These are phyloP conservation scores for Aspergillus vadensis DNA, from an alignment of 2,329 filamentous ascomycete genomes.

Conservation along the genomic window DNA sequence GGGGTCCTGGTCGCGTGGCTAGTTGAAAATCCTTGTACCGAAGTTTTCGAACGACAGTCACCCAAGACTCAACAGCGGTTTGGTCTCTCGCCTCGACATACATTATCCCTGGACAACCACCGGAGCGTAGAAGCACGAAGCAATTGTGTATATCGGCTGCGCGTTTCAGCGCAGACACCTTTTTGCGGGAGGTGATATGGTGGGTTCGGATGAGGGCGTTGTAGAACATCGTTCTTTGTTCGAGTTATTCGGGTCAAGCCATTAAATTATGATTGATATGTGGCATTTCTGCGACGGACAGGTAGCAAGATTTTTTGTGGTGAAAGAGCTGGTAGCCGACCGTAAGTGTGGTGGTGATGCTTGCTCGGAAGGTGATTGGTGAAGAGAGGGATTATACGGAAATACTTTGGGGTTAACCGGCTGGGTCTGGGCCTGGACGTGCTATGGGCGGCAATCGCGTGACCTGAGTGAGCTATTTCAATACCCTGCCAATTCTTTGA, in stretches of 20 bases:
- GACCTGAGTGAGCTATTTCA: no score
- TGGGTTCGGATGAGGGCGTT: conserved; percentile 74
- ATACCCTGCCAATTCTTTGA: no score
- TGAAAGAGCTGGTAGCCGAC: neutral
- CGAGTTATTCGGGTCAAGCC: neutral
- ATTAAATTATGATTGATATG: neutral
- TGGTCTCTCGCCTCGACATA: conserved; percentile 67
- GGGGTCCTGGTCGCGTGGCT: conserved; percentile 53
- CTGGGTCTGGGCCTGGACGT: no score
- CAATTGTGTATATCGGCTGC: conserved; percentile 62
- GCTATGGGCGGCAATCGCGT: no score
- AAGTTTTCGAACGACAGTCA: conserved; percentile 63
- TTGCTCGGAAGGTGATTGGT: no score
- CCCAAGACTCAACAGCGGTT: conserved; percentile 62
- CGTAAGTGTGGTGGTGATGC: no score
- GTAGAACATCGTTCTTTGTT: conserved; percentile 34
- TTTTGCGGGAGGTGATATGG: conserved; percentile 79
- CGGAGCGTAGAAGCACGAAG: conserved; percentile 67
- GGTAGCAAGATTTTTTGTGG: neutral
- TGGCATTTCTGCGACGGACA: neutral
- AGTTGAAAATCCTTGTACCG: conserved; percentile 75
- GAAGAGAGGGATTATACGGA: no score
- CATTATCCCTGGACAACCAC: conserved; percentile 74
- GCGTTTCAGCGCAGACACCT: conserved; percentile 66
- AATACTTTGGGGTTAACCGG: no score